Conservation (phyloP, 805 yeast species). For the Lipomyces kockii region DNA sequence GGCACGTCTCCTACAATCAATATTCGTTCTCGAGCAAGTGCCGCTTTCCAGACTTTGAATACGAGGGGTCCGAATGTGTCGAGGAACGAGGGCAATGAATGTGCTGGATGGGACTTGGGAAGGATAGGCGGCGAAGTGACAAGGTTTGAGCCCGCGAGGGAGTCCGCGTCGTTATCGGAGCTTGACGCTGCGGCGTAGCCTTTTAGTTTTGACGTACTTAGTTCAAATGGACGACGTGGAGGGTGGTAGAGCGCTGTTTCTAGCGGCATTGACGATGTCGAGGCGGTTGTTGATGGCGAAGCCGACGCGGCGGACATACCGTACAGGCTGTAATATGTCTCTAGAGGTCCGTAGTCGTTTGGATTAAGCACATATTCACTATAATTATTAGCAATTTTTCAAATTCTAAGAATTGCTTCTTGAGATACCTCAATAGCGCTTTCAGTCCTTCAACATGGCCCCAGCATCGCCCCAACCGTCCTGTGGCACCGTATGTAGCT, state of each 20-base stretch:
- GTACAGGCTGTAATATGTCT: conserved; percentile 23
- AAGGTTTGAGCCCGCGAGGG: conserved; percentile 47
- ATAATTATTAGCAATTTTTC: conserved; percentile 10
- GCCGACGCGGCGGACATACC: conserved; percentile 19
- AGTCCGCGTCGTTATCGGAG: conserved; percentile 26
- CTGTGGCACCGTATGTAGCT: conserved; percentile 28
- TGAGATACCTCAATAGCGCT: conserved; percentile 32
- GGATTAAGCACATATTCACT: conserved; percentile 25
- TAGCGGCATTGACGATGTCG: conserved; percentile 51
- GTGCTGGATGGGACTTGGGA: conserved; percentile 45
- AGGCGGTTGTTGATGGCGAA: conserved; percentile 49
- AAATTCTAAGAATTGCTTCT: conserved; percentile 27
- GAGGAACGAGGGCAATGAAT: conserved; percentile 50
- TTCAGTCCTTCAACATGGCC: conserved; percentile 49
- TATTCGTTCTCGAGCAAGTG: conserved; percentile 61
- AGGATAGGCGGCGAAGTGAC: conserved; percentile 12
- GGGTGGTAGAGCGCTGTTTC: conserved; percentile 44
- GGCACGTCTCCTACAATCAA: conserved; percentile 48
- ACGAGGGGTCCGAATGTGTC: conserved; percentile 65
- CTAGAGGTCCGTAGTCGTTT: conserved; percentile 19
- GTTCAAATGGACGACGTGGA: conserved; percentile 34
- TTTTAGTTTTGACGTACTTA: conserved; percentile 23
- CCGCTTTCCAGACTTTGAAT: conserved; percentile 66
- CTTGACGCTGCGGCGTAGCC: not conserved
- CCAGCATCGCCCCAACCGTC: conserved; percentile 38